Percentiles rank a stretch among this genome's conserved stretches.
Conservation (phyloP, 768 basidiomycete species). For the Boletus subparvulus region DNA sequence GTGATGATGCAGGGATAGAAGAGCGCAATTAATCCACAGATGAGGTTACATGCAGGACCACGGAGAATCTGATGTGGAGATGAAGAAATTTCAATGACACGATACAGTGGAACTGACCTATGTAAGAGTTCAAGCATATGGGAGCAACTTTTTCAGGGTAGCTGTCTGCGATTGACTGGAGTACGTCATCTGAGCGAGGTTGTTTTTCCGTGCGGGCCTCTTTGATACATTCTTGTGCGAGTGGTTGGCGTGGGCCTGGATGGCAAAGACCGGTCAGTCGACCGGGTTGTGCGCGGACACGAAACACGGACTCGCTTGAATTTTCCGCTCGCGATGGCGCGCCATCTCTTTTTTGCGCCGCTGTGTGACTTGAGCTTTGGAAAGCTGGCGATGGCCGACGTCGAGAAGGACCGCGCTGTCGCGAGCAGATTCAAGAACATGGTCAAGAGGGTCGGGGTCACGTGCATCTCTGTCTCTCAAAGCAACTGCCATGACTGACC, state of each 20-base stretch:
- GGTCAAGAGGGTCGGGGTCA: slow-evolving; percentile 25
- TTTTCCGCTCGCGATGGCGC: slow-evolving; percentile 59
- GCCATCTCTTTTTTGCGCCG: slow-evolving; percentile 81
- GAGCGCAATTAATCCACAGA: slow-evolving; percentile 9
- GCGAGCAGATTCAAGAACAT: slow-evolving; percentile 25
- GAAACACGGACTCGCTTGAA: slow-evolving; percentile 69
- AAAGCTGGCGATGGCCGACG: slow-evolving; percentile 51
- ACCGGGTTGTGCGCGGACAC: not conserved
- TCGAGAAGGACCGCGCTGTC: slow-evolving; percentile 54
- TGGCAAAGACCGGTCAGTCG: not conserved
- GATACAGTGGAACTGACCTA: slow-evolving; percentile 13
- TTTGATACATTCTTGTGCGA: slow-evolving; percentile 73
- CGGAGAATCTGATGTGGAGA: slow-evolving; percentile 10
- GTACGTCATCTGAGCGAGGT: slow-evolving; percentile 63
- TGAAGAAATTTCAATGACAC: not conserved
- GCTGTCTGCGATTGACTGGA: slow-evolving; percentile 63
- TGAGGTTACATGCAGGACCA: slow-evolving; percentile 4
- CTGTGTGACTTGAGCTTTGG: slow-evolving; percentile 82
- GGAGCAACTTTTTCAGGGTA: slow-evolving; percentile 68
- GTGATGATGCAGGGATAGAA: slow-evolving; percentile 24
- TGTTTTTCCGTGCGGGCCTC: slow-evolving; percentile 62
- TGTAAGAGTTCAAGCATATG: slow-evolving; percentile 51
- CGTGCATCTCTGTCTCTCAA: slow-evolving; percentile 5
- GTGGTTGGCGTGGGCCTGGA: slow-evolving; percentile 67
- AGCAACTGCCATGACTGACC: slow-evolving; percentile 38